These are phyloP conservation scores for Saccharomycopsis malanga DNA, from an alignment of 805 yeast genomes.

Conservation along the genomic window DNA sequence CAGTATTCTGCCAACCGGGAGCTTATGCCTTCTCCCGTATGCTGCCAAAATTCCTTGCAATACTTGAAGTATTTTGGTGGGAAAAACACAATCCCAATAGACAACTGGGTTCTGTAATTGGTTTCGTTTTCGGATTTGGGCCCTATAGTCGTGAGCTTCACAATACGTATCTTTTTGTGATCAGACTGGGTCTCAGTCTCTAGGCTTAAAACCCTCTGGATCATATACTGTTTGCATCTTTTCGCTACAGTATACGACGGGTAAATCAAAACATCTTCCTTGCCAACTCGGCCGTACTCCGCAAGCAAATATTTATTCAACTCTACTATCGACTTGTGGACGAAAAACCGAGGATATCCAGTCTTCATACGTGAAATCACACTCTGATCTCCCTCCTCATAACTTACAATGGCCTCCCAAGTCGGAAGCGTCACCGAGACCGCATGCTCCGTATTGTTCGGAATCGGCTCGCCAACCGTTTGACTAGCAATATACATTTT, in stretches of 20 bases:
- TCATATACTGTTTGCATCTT: constrained; percentile 73
- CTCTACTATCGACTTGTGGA: constrained; percentile 56
- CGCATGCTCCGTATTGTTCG: constrained; percentile 85
- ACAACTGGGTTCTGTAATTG: constrained; percentile 54
- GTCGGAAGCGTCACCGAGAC: constrained; percentile 93
- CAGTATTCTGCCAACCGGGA: constrained; percentile 85
- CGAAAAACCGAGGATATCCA: constrained; percentile 85
- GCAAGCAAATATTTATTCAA: constrained; percentile 47
- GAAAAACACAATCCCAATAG: constrained; percentile 74
- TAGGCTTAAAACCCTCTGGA: constrained; percentile 21
- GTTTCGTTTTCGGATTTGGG: constrained; percentile 56
- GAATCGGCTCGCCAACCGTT: constrained; percentile 76
- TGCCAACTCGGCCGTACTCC: constrained; percentile 72
- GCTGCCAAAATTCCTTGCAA: constrained; percentile 93
- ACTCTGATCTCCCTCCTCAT: constrained; percentile 85
- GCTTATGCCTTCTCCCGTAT: constrained; percentile 93
- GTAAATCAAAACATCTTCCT: constrained; percentile 67
- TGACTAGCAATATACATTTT: constrained; percentile 26
- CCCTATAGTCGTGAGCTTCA: constrained; percentile 66
- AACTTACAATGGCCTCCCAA: constrained; percentile 89
- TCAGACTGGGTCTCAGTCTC: constrained; percentile 30
- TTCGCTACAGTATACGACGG: constrained; percentile 76
- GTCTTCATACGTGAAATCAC: constrained; percentile 69
- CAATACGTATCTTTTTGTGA: constrained; percentile 45
- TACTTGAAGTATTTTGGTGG: constrained; percentile 49